Base-by-base conservation (phyloP, 208 protist genomes). In the Borovskyia barvae region DNA sequence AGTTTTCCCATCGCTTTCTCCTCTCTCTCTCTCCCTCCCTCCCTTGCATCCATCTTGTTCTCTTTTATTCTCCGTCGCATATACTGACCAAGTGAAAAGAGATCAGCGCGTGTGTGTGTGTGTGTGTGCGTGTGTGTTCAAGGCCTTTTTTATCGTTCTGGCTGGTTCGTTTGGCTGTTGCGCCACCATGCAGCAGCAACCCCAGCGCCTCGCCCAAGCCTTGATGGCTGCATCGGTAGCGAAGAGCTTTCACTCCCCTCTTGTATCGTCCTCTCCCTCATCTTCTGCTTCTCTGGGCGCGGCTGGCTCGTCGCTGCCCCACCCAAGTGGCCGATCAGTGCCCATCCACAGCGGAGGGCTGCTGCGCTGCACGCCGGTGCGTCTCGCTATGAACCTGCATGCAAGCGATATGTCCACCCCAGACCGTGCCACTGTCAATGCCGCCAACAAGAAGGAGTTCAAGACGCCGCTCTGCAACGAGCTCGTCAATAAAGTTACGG, bases 401-500 rank as follows among this genome's bases (percentile, higher is more conserved):
- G 80, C 81, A 7, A 93, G 82, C 40, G 89, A 95, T 57, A 80
- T 93, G 66, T 92, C 83, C 29, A 95, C 89, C 17, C 89, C 89
- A 0, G 85, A 95, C 65, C 72, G 85, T 29, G 66, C 70, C 40
- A 95, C 89, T 14, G 83, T 95, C 19, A 80, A 76, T 62, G 77
- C 72, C 20, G 73, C 63, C 12, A 86, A 86, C 65, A 72, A 72
- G 51, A 96, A 96, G 70, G 85, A 93, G 67, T 80, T 96, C 52
- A 82, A 90, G 71, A 94, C 87, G 2, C 75, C 87, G 9, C 77
- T 96, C 29, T 93, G 86, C 73, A 67, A 67, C 24, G 81, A 93
- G 69, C 75, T 97, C 45, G 80, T 86, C 22, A 88, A 85, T 63
- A 90, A 87, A 72, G 79, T 90, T 47, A 72, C 64, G 35, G 81